Conservation (phyloP, 2,329 filamentous ascomycete species). For the Coniochaeta hoffmannii region DNA sequence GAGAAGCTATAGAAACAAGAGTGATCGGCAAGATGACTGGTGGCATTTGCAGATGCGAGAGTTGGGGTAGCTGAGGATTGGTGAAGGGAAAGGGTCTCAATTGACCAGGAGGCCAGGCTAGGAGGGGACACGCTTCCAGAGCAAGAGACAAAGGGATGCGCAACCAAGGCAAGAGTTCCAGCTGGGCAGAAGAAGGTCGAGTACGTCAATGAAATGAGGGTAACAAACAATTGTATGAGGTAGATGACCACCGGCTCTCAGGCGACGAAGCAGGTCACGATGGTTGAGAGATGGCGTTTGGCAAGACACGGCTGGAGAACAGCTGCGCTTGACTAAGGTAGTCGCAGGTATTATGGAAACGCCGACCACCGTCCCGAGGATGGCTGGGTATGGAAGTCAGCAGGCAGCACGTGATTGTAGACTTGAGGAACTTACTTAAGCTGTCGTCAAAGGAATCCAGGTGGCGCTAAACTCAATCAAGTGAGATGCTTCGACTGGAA, state of each 20-base stretch:
- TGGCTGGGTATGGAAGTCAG: not conserved
- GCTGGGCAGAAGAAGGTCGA: not conserved
- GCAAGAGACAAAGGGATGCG: conserved; percentile 3
- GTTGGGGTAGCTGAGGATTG: conserved; percentile 1
- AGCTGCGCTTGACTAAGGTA: not conserved
- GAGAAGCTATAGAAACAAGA: not conserved
- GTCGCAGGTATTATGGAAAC: not conserved
- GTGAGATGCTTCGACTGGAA: no score
- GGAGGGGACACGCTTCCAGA: conserved; percentile 1
- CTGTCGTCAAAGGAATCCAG: no score
- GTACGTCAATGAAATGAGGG: conserved; percentile 9
- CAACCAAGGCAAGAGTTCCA: conserved; percentile 3
- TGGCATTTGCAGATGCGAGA: no score
- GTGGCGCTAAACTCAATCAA: no score
- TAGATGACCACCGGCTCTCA: not conserved
- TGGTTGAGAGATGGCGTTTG: not conserved
- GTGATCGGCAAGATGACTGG: not conserved
- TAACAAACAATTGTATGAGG: conserved; percentile 13
- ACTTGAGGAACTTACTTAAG: no score
- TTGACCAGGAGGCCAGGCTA: conserved; percentile 5
- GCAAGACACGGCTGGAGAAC: conserved; percentile 1
- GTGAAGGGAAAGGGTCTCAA: not conserved
- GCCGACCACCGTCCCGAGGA: not conserved
- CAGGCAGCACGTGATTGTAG: not conserved
- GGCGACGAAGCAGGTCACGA: not conserved